Base-by-base conservation (phyloP, 1,284 basidiomycete species). In the Ustilago sp. region DNA sequence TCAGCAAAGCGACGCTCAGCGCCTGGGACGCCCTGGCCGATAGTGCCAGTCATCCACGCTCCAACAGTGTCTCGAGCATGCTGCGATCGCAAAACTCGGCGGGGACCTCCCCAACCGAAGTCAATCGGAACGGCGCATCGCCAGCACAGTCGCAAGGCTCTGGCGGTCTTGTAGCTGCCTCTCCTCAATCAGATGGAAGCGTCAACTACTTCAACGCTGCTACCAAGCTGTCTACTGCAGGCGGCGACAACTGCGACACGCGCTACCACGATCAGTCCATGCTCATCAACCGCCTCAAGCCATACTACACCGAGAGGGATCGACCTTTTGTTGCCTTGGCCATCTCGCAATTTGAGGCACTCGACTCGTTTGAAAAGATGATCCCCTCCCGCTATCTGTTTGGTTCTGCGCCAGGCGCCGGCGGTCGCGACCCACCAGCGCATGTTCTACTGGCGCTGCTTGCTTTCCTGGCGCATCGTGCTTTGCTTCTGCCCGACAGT, bases 341-440 rank as follows among this genome's bases (percentile, higher is more conserved):
- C 19, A 71, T 81, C 35, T 77, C 75, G 11, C 80, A 81, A 48
- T 80, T 80, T 52, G 72, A 71, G 56, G 80, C 69, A 31, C 66
- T 81, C 57, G 80, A 81, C 54, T 75, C 73, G 39, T 71, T 75
- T 7, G 75, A 74, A 36, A 81, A 81, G 66, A 70, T 80, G 68
- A 59, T 80, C 32, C 80, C 80, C 1, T 78, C 76, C 23, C 69
- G 79, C 17, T 77, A 74, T 48, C 63, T 81, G 13, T 81, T 79
- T 48, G 80, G 80, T 8, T 64, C 75, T 12, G 65, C 63, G 13
- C 54, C 70, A 4, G 69, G 72, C 31, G 34, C 52, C 13, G 55
- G 45, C 47, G 64, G 57, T 12, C 66, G 60, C 35, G 74, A 70
- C 12, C 71, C 76, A 8, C 80, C 80, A 15, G 71, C 71, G 4